These are phyloP conservation scores for Colletotrichum musicola DNA, from an alignment of 2,329 filamentous ascomycete species.

Conservation along the genomic window DNA sequence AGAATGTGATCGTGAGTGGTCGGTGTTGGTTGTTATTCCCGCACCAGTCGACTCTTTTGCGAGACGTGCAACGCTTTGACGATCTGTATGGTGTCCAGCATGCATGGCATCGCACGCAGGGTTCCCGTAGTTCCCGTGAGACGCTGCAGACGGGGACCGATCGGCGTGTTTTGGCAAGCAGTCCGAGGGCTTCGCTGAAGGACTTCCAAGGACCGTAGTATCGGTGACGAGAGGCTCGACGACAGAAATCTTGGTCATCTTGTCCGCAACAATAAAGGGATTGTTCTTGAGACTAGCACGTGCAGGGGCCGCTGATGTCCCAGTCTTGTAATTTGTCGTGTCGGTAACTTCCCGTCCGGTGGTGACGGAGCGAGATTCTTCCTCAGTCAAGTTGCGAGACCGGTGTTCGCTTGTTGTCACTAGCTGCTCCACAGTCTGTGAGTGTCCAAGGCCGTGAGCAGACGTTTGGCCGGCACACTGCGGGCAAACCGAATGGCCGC, in stretches of 20 bases:
- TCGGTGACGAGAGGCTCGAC: slow-evolving; percentile 43
- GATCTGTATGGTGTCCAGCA: slow-evolving; percentile 45
- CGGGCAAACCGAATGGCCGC: slow-evolving; percentile 64
- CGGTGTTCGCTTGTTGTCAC: background rate
- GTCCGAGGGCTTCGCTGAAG: slow-evolving; percentile 45
- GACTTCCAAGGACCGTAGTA: slow-evolving; percentile 40
- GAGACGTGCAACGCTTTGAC: slow-evolving; percentile 50
- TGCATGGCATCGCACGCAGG: slow-evolving; percentile 44
- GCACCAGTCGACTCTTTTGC: slow-evolving; percentile 33
- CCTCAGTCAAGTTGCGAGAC: background rate
- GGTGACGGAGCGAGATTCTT: background rate
- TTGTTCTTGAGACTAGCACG: slow-evolving; percentile 44
- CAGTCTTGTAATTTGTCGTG: slow-evolving; percentile 25
- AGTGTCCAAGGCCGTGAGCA: slow-evolving; percentile 27
- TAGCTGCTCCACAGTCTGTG: too few relatives aligned
- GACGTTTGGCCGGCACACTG: slow-evolving; percentile 57
- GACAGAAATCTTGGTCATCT: slow-evolving; percentile 39
- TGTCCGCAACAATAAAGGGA: slow-evolving; percentile 50
- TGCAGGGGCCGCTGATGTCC: slow-evolving; percentile 14
- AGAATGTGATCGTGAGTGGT: slow-evolving; percentile 3
- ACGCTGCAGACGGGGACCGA: slow-evolving; percentile 35
- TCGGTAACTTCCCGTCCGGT: background rate
- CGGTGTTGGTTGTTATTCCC: slow-evolving; percentile 21
- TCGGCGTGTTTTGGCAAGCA: slow-evolving; percentile 44
- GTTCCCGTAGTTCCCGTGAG: slow-evolving; percentile 45